Conservation (phyloP, 495 filamentous ascomycete genomes). For the Xylaria telfairii region DNA sequence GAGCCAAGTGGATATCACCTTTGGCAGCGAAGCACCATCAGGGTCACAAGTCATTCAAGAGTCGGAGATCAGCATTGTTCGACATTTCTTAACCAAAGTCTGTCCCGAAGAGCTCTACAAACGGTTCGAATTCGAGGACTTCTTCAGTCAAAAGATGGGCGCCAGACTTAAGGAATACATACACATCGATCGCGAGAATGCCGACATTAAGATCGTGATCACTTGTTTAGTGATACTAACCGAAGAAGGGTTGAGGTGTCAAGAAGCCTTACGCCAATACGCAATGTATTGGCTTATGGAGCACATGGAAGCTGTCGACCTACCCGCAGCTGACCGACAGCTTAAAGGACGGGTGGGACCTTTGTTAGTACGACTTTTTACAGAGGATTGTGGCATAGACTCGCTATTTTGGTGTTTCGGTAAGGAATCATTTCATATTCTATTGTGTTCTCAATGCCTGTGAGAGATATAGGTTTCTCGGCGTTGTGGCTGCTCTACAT, state of each 20-base stretch:
- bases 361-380: constrained; percentile 43
- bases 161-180: constrained; percentile 37
- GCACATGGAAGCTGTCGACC: constrained; percentile 44
- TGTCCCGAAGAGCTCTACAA: constrained; percentile 43
- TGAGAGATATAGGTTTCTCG: background rate
- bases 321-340: constrained; percentile 42
- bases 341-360: constrained; percentile 43
- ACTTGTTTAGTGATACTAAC: constrained; percentile 38
- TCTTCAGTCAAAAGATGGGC: constrained; percentile 43
- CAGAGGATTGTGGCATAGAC: constrained; percentile 39
- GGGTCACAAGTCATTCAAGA: constrained; percentile 41
- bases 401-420: constrained; percentile 42
- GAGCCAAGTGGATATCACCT: constrained; percentile 6
- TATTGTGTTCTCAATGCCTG: background rate
- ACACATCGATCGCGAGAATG: constrained; percentile 37
- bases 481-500: background rate
- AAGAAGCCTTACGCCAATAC: constrained; percentile 38
- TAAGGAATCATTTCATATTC: background rate
- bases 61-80: constrained; percentile 44
- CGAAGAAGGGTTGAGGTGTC: constrained; percentile 32
- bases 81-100: constrained; percentile 45
- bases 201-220: constrained; percentile 38
- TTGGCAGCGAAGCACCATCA: background rate
- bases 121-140: constrained; percentile 46
- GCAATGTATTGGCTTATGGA: constrained; percentile 42